phyloP scores from a whole-genome alignment of 306 rosid genomes.

The Hylodesmum podocarpum region DNA sequence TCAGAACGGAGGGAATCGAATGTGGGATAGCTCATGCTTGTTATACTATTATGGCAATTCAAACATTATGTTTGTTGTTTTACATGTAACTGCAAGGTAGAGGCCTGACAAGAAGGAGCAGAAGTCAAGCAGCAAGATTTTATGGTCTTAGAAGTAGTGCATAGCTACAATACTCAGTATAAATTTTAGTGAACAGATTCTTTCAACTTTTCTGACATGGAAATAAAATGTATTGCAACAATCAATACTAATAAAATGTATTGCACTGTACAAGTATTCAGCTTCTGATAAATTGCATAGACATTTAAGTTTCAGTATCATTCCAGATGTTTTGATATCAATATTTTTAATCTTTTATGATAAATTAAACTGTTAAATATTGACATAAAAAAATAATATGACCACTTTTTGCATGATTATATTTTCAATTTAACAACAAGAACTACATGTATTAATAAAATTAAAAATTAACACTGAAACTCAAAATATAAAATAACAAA shows the following conservation, averaged over 20 bases:
- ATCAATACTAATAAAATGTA: background rate
- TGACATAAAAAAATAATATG: too few relatives aligned
- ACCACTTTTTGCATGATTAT: too few relatives aligned
- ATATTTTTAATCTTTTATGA: too few relatives aligned
- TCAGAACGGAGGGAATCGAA: slow-evolving; percentile 16
- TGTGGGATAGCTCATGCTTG: background rate
- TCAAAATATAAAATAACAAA: too few relatives aligned
- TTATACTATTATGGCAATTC: slow-evolving; percentile 1
- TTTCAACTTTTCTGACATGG: background rate
- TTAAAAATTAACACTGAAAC: too few relatives aligned
- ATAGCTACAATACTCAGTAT: background rate
- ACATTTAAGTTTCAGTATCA: too few relatives aligned
- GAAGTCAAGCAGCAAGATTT: background rate
- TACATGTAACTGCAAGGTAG: background rate
- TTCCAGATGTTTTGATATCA: too few relatives aligned
- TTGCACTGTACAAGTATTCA: too few relatives aligned
- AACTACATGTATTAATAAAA: too few relatives aligned
- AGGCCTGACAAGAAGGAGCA: slow-evolving; percentile 10
- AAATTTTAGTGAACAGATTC: background rate
- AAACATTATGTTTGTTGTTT: slow-evolving; percentile 7
- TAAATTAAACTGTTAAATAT: too few relatives aligned
- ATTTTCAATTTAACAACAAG: too few relatives aligned
- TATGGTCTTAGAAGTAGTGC: background rate
- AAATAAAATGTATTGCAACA: slow-evolving; percentile 2
- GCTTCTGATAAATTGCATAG: too few relatives aligned